A percentile compares a stretch with the other conserved stretches of the same genome.
Conservation (phyloP, 139 green algal species). For the Chlorella vulgaris region DNA sequence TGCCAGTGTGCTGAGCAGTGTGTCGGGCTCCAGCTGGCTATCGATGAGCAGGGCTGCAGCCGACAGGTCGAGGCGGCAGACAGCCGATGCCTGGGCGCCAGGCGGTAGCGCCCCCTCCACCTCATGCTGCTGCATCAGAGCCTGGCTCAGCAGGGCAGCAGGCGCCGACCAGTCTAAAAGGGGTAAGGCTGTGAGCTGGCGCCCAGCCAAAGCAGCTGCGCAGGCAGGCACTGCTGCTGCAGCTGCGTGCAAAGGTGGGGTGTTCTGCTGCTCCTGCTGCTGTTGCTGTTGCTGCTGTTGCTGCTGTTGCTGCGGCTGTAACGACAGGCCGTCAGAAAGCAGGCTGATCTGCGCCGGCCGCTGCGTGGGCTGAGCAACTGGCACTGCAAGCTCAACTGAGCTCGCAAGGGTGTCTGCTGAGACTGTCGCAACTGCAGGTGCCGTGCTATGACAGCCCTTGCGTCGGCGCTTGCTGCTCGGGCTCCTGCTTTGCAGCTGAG, state of each 20-base stretch:
- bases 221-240: background rate
- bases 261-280: no score
- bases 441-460: background rate
- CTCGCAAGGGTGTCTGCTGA: slow-evolving; percentile 9
- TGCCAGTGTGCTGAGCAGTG: background rate
- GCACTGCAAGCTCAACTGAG: slow-evolving; percentile 15
- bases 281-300: background rate
- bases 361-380: background rate
- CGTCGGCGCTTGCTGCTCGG: background rate
- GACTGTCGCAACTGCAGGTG: background rate
- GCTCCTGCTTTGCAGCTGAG: slow-evolving; percentile 11
- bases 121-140: slow-evolving; percentile 12
- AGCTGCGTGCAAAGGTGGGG: background rate
- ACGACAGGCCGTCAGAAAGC: background rate
- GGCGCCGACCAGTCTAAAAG: background rate
- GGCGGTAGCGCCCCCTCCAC: background rate
- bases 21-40: background rate
- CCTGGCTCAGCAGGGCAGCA: background rate
- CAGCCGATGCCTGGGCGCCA: background rate
- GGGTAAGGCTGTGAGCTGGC: background rate
- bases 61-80: slow-evolving; percentile 22
- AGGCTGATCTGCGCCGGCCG: slow-evolving; percentile 7
- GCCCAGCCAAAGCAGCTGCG: background rate
- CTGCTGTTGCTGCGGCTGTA: background rate
- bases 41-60: slow-evolving; percentile 12